Conservation (phyloP, 768 basidiomycete species). For the Leccinellum albellum region DNA sequence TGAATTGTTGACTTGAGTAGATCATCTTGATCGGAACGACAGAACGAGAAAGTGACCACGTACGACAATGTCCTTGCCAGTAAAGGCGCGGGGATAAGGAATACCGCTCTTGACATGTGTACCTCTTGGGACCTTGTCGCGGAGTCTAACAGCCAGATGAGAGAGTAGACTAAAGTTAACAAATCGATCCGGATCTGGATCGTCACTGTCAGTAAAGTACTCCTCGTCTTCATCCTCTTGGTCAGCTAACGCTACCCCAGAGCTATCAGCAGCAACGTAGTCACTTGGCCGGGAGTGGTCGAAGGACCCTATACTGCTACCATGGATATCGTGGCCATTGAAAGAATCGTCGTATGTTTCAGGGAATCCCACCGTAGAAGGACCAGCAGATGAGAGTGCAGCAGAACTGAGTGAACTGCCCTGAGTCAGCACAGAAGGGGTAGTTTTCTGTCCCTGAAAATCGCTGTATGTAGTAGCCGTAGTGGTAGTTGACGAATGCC, state of each 20-base stretch:
- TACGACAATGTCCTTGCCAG: conserved; percentile 92
- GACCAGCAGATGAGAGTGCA: conserved; percentile 17
- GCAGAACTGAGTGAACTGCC: conserved; percentile 17
- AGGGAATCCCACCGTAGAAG: conserved; percentile 21
- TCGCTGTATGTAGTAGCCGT: conserved; percentile 22
- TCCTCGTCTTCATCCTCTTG: conserved; percentile 29
- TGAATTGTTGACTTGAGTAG: conserved; percentile 75
- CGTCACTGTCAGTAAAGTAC: conserved; percentile 45
- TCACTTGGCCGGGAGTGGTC: conserved; percentile 19
- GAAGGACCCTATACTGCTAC: conserved; percentile 26
- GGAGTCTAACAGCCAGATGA: conserved; percentile 83
- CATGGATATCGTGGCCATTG: conserved; percentile 17
- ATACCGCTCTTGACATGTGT: conserved; percentile 92
- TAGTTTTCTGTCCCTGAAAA: conserved; percentile 14
- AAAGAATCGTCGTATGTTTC: conserved; percentile 16
- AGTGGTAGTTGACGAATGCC: conserved; percentile 27
- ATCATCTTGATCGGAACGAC: conserved; percentile 2
- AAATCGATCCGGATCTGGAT: conserved; percentile 70
- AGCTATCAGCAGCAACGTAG: conserved; percentile 16
- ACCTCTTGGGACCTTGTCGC: conserved; percentile 84
- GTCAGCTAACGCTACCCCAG: conserved; percentile 17
- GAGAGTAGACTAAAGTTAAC: conserved; percentile 86
- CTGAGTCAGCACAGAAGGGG: conserved; percentile 12
- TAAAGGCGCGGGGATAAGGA: conserved; percentile 86
- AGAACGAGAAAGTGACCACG: conserved; percentile 29